phyloP scores from a whole-genome alignment of 2,329 filamentous ascomycete species.

The Hortaea werneckii region DNA sequence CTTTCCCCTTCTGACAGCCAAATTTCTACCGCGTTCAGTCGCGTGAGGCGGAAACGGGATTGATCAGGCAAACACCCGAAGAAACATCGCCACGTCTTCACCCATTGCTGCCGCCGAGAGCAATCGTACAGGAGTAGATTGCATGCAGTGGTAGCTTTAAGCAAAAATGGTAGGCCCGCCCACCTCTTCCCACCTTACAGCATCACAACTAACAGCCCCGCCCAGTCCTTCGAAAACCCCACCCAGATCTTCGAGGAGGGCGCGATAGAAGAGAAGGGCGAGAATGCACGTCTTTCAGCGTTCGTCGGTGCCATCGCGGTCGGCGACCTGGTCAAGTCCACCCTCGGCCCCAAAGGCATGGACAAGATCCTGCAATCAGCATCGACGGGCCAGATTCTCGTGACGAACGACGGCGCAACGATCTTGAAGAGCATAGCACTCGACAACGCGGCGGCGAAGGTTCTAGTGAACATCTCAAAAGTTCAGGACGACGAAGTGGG shows the following conservation, averaged over 20 bases:
- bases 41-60: no score
- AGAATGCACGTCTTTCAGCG: conserved; percentile 65
- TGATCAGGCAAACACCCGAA: no score
- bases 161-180: no score
- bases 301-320: conserved; percentile 98
- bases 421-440: conserved; percentile 97
- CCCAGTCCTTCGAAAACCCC: conserved; percentile 11
- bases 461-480: conserved; percentile 98
- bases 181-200: no score
- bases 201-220: not conserved
- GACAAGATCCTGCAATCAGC: conserved; percentile 48
- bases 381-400: conserved; percentile 96
- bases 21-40: no score
- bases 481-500: conserved; percentile 98
- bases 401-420: conserved; percentile 96
- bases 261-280: conserved; percentile 94
- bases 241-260: conserved; percentile 87
- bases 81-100: no score
- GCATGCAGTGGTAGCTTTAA: no score
- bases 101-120: no score
- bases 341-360: conserved; percentile 95
- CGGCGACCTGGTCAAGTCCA: conserved; percentile 94
- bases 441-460: conserved; percentile 96
- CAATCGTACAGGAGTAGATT: no score
- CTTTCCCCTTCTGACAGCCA: no score